Percentiles rank a stretch among this genome's conserved stretches.
These are phyloP conservation scores for Microcos paniculata DNA, from an alignment of 345 rosid genomes.

Conservation along the genomic window DNA sequence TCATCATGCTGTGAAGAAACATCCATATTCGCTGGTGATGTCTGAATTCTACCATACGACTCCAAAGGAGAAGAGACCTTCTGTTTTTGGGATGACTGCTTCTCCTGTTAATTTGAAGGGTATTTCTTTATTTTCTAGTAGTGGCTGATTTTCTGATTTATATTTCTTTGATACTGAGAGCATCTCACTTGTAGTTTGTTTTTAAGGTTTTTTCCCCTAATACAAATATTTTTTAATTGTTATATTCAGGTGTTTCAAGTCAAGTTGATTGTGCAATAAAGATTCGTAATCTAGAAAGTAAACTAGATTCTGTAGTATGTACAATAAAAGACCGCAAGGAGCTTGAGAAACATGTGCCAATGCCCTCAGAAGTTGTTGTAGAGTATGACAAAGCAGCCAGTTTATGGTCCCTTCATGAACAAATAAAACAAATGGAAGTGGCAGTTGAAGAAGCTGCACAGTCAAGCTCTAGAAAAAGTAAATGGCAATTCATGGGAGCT, in stretches of 20 bases:
- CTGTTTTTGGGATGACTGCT: conserved; percentile 99
- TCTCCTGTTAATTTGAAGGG: conserved; percentile 98
- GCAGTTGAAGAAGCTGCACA: conserved; percentile 95
- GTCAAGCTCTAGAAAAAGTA: conserved; percentile 82
- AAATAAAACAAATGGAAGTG: conserved; percentile 82
- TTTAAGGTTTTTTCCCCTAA: neutral
- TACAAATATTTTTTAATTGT: neutral
- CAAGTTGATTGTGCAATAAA: conserved; percentile 97
- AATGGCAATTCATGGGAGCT: conserved; percentile 99
- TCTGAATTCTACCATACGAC: conserved; percentile 97
- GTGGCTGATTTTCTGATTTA: conserved; percentile 7
- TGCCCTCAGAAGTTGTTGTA: conserved; percentile 87
- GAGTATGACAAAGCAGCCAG: conserved; percentile 96
- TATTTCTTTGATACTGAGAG: neutral
- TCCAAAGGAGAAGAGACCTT: conserved; percentile 82
- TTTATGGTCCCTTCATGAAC: conserved; percentile 94
- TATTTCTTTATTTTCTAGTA: conserved; percentile 26
- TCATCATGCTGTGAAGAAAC: conserved; percentile 99
- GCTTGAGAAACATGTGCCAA: conserved; percentile 93
- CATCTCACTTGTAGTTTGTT: neutral
- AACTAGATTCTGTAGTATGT: conserved; percentile 86
- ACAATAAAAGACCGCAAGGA: conserved; percentile 95
- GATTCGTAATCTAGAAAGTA: conserved; percentile 96
- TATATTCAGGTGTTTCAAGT: conserved; percentile 81
- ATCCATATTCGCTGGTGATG: conserved; percentile 97